phyloP scores from a whole-genome alignment of 257 asterid species.

The Solanum lignicaule region DNA sequence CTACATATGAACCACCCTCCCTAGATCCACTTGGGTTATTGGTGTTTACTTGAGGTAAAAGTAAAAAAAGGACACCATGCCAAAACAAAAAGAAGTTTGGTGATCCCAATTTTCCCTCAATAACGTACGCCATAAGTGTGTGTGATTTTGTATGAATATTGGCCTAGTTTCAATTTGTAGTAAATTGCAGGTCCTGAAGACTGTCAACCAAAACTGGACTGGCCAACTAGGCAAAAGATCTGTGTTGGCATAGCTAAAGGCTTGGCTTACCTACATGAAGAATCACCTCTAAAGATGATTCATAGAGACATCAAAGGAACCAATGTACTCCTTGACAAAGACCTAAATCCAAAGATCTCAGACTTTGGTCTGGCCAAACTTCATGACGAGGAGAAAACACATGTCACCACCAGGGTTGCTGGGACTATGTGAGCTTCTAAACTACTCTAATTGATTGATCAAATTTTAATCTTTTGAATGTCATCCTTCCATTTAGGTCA shows the following conservation, averaged over 20 bases:
- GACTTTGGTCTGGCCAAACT: constrained; percentile 75
- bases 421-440: constrained; percentile 53
- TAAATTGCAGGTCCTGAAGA: constrained; percentile 36
- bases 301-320: constrained; percentile 62
- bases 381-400: constrained; percentile 48
- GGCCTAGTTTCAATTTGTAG: background rate
- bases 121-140: background rate
- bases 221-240: constrained; percentile 38
- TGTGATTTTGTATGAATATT: background rate
- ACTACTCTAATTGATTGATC: background rate
- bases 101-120: background rate
- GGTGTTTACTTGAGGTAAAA: background rate
- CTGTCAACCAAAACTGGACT: constrained; percentile 30
- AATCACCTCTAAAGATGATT: constrained; percentile 48
- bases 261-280: constrained; percentile 56
- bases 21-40: background rate
- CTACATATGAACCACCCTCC: background rate
- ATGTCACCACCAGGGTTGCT: constrained; percentile 58
- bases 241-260: constrained; percentile 56
- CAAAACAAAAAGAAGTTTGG: background rate
- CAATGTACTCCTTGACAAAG: constrained; percentile 51
- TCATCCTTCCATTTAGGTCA: background rate
- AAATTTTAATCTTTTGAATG: background rate
- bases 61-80: background rate
- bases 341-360: constrained; percentile 58